Percentiles rank a stretch among this genome's conserved stretches.
Conservation (phyloP, 2,329 filamentous ascomycete species). For the Penicillium sp. region DNA sequence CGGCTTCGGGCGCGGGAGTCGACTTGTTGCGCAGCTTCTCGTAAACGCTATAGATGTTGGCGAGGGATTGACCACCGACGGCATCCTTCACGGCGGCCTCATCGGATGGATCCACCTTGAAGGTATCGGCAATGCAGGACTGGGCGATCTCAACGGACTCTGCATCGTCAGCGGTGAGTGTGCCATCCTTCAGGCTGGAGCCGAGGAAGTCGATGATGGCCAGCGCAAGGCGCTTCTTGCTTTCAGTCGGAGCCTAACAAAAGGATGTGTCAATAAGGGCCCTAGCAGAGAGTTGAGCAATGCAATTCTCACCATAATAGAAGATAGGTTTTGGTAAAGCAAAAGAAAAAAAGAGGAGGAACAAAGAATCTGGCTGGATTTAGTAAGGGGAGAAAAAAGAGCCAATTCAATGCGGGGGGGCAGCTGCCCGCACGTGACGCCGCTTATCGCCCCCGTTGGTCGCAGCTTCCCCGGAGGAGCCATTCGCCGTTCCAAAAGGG, state of each 20-base stretch:
- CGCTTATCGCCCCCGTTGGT: slow-evolving; percentile 27
- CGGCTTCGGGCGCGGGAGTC: slow-evolving; percentile 43
- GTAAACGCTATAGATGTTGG: slow-evolving; percentile 92
- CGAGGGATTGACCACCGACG: slow-evolving; percentile 82
- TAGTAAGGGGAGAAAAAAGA: slow-evolving; percentile 15
- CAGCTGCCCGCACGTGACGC: slow-evolving; percentile 28
- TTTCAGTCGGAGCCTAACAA: slow-evolving; percentile 50
- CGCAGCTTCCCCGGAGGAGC: background rate
- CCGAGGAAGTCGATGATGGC: slow-evolving; percentile 95
- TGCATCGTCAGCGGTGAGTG: slow-evolving; percentile 81
- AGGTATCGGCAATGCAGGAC: slow-evolving; percentile 92
- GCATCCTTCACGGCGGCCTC: slow-evolving; percentile 73
- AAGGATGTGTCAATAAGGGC: background rate
- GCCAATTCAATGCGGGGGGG: slow-evolving; percentile 25
- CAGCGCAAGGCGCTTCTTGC: slow-evolving; percentile 87
- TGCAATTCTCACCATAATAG: slow-evolving; percentile 25
- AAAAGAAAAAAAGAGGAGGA: slow-evolving; percentile 3
- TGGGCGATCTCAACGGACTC: slow-evolving; percentile 93
- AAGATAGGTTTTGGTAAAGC: background rate
- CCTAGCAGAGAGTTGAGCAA: too few species aligned
- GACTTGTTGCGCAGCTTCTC: slow-evolving; percentile 83
- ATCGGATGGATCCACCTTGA: slow-evolving; percentile 89
- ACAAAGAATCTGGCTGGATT: slow-evolving; percentile 8
- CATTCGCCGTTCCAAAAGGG: too few species aligned
- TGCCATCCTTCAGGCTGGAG: slow-evolving; percentile 83